Conservation (phyloP, 441 rosid species). For the Viola pubescens region DNA sequence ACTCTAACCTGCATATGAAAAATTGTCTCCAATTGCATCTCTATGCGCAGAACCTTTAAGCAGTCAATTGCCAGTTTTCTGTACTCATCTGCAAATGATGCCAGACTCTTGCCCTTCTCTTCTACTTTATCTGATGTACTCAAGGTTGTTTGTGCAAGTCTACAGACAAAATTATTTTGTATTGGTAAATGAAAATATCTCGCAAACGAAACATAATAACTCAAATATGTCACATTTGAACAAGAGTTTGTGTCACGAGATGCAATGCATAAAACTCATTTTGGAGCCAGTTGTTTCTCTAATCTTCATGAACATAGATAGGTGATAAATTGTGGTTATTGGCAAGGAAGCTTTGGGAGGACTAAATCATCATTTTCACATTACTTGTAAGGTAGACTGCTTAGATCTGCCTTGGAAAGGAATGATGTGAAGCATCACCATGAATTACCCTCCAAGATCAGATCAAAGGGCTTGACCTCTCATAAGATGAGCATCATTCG, state of each 20-base stretch:
- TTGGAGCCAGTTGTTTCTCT: too few relatives aligned
- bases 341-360: too few relatives aligned
- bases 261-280: too few relatives aligned
- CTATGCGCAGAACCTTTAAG: conserved; percentile 90
- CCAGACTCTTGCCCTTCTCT: conserved; percentile 49
- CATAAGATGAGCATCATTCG: too few relatives aligned
- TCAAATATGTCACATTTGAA: background rate
- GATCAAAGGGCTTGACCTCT: background rate
- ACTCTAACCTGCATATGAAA: conserved; percentile 85
- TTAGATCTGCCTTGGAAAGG: too few relatives aligned
- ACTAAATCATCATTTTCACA: too few relatives aligned
- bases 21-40: conserved; percentile 95
- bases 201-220: background rate
- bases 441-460: background rate
- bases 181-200: background rate
- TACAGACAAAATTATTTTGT: conserved; percentile 16
- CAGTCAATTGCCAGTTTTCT: conserved; percentile 95
- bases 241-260: background rate
- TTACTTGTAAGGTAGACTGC: too few relatives aligned
- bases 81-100: conserved; percentile 80
- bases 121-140: conserved; percentile 45
- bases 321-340: too few relatives aligned
- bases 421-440: background rate
- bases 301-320: too few relatives aligned
- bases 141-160: conserved; percentile 65